Base-by-base conservation (phyloP, 2,329 filamentous ascomycete species). In the Epichloe aotearoae region DNA sequence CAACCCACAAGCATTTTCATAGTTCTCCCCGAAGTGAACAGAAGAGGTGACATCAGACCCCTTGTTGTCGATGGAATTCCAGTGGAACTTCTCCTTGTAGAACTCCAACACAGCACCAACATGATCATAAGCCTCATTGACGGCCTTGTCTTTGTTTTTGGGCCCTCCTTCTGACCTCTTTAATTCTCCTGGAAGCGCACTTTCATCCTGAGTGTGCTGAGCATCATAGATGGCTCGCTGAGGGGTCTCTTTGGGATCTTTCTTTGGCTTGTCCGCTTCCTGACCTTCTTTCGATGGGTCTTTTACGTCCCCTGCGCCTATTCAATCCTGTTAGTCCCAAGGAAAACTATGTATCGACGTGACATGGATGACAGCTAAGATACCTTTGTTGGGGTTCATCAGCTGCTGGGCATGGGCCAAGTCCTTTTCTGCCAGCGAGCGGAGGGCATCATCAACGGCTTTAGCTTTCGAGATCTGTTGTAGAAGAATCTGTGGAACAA, bases 41-140 rank as follows among this genome's bases (percentile, higher is more conserved):
- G 69, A 72, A 58, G 71, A 75, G 53, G 73, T 62, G 36, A 78
- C 68, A n/a, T 69, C 63, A 59, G 68, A 65, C 53, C 73, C 72
- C 46, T 69, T 64, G 63, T 76, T 72, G 61, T 79, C 72, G 50
- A 78, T 71, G 0, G 73, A 76, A 30, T 72, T 65, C 69, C 74
- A 76, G 39, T 67, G 59, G 56, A 77, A 77, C 36, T 69, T 62
- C 11, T 73, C 64, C 47, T 65, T 64, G 64, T 75, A 79, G 57
- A 78, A 77, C 20, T 70, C 61, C 41, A 75, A 63, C 1, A 76
- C 74, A 10, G 62, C 61, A 26, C 74, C 73, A 0, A 74, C 66
- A 46, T 75, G 76, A 56, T 76, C 72, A 52, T 67, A 77, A 1
- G 70, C 72, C 47, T 74, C 66, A 54, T 77, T 75, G 54, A 66